Evolutionary conservation across 106 monocot species (phyloP).

Genomic region (Apostasia shenzhenica): DNA sequence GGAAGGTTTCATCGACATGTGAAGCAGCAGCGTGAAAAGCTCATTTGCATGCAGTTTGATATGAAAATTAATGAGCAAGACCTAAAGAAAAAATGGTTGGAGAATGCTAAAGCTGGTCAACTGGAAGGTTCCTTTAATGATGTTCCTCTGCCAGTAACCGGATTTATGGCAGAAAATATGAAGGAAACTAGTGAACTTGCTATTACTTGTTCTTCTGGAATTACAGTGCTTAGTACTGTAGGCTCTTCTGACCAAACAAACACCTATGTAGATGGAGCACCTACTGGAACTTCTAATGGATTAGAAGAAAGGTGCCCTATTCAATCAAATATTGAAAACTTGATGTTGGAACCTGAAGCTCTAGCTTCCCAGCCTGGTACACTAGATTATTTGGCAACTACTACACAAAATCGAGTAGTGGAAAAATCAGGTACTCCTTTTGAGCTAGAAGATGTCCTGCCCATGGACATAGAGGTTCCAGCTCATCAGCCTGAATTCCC

Average conservation of each 20-base stretch:
- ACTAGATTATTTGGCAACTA: neutral
- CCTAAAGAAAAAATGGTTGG: conserved; percentile 39
- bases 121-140: conserved; percentile 35
- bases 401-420: neutral
- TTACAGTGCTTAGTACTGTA: neutral
- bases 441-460: neutral
- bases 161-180: conserved; percentile 36
- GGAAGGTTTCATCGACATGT: conserved; percentile 31
- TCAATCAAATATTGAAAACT: conserved; percentile 6
- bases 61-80: conserved; percentile 29
- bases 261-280: neutral
- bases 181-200: conserved; percentile 1
- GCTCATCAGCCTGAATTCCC: neutral
- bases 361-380: neutral
- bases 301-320: conserved; percentile 2
- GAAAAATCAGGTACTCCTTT: neutral
- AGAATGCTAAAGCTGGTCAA: conserved; percentile 41
- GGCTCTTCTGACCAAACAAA: conserved; percentile 8
- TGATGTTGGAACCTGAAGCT: conserved; percentile 1
- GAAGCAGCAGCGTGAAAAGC: conserved; percentile 24
- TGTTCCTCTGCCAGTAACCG: conserved; percentile 40
- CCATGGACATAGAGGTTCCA: conserved; percentile 8
- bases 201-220: conserved; percentile 7
- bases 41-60: conserved; percentile 25
- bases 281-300: neutral